Conservation (phyloP, 345 rosid genomes). For the Eutrema heterophyllum region DNA sequence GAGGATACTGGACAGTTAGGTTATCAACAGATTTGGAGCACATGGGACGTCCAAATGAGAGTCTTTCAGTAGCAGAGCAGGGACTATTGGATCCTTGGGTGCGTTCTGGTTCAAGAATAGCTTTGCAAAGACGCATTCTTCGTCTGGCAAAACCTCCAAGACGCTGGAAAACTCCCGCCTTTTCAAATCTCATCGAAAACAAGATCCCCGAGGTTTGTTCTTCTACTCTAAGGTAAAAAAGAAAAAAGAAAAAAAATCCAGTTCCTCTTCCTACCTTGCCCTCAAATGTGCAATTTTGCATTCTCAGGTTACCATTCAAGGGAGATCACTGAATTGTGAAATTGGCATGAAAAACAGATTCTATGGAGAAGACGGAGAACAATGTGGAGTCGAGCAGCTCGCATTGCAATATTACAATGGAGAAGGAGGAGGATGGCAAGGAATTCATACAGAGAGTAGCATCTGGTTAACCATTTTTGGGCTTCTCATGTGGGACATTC, state of each 20-base stretch:
- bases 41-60: slow-evolving; percentile 60
- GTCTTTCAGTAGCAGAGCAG: slow-evolving; percentile 75
- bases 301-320: slow-evolving; percentile 66
- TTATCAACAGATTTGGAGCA: slow-evolving; percentile 88
- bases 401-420: slow-evolving; percentile 83
- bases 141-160: slow-evolving; percentile 93
- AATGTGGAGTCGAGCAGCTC: slow-evolving; percentile 93
- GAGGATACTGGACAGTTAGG: slow-evolving; percentile 92
- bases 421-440: slow-evolving; percentile 87
- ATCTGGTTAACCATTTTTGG: slow-evolving; percentile 90
- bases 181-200: slow-evolving; percentile 44
- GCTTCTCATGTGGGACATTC: slow-evolving; percentile 87
- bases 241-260: not conserved
- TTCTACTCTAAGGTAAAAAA: not conserved
- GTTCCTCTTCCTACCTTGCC: not conserved
- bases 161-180: slow-evolving; percentile 88
- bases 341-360: slow-evolving; percentile 71
- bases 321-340: slow-evolving; percentile 85
- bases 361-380: slow-evolving; percentile 85
- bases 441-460: slow-evolving; percentile 84
- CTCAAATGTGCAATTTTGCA: not conserved
- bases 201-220: slow-evolving; percentile 62
- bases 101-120: slow-evolving; percentile 88
- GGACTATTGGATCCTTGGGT: slow-evolving; percentile 84
- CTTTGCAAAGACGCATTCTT: slow-evolving; percentile 75